Evolutionary conservation across 2,329 filamentous ascomycete species (phyloP).

Genomic region (Colletotrichum sp.): DNA sequence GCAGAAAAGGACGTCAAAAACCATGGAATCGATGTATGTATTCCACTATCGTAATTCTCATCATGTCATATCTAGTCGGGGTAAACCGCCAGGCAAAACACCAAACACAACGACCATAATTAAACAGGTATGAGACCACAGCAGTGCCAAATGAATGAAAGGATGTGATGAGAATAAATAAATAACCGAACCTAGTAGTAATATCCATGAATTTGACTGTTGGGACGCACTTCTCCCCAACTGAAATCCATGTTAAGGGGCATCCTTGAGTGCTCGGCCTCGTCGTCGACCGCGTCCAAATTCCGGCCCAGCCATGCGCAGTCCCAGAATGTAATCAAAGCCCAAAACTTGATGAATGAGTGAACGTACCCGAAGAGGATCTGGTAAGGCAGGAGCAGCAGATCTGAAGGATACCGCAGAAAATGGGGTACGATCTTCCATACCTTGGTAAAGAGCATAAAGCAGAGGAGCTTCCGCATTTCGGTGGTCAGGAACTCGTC

Average conservation of each 20-base stretch:
- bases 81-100: not conserved
- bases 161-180: not conserved
- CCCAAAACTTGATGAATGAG: slow-evolving; percentile 62
- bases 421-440: slow-evolving; percentile 63
- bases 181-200: not conserved
- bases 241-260: not conserved
- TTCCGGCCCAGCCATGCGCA: slow-evolving; percentile 46
- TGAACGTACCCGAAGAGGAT: slow-evolving; percentile 64
- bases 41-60: too few relatives aligned
- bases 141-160: not conserved
- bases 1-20: too few relatives aligned
- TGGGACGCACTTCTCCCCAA: not conserved
- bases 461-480: slow-evolving; percentile 32
- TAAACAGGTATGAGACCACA: accelerated
- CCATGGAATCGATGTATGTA: too few relatives aligned
- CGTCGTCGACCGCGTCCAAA: slow-evolving; percentile 28
- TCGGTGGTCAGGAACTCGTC: not conserved
- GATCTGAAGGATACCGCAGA: slow-evolving; percentile 53
- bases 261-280: not conserved
- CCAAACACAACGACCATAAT: not conserved
- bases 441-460: slow-evolving; percentile 60
- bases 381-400: slow-evolving; percentile 53
- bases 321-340: slow-evolving; percentile 56
- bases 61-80: too few relatives aligned
- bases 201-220: not conserved